Conservation (phyloP, 2,329 filamentous ascomycete genomes). For the Diaporthe batatas region DNA sequence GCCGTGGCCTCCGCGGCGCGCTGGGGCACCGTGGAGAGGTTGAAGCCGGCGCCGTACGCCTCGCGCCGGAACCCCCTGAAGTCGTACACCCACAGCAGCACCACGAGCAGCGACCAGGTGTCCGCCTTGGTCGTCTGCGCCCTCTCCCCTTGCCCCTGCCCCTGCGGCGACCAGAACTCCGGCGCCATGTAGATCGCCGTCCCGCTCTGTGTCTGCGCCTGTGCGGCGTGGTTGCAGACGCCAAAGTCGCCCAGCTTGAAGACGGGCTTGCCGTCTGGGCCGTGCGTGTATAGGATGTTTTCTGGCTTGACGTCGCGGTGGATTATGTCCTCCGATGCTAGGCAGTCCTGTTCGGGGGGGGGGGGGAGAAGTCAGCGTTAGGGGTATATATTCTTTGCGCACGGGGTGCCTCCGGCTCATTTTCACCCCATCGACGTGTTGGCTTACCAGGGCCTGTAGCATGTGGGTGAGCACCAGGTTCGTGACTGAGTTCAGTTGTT, state of each 20-base stretch:
- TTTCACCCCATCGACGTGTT: neutral
- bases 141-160: neutral
- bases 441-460: slow-evolving; percentile 13
- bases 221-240: neutral
- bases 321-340: neutral
- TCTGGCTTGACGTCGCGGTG: slow-evolving; percentile 34
- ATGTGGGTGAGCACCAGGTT: slow-evolving; percentile 10
- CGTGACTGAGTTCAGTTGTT: neutral
- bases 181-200: slow-evolving; percentile 37
- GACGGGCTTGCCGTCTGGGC: slow-evolving; percentile 14
- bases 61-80: slow-evolving; percentile 5
- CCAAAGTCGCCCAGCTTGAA: slow-evolving; percentile 46
- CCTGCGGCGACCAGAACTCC: slow-evolving; percentile 33
- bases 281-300: slow-evolving; percentile 21
- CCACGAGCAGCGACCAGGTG: slow-evolving; percentile 44
- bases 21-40: neutral
- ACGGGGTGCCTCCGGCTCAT: no score
- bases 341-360: slow-evolving; percentile 7
- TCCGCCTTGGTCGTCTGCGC: slow-evolving; percentile 42
- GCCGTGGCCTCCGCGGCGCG: neutral
- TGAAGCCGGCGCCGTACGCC: neutral
- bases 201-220: slow-evolving; percentile 20
- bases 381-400: no score
- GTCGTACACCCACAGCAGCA: slow-evolving; percentile 28
- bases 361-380: no score